Evolutionary conservation across 2,329 filamentous ascomycete species (phyloP), one percentile per base, ranked within the genome.

Genomic region (Xylaria sp.): DNA sequence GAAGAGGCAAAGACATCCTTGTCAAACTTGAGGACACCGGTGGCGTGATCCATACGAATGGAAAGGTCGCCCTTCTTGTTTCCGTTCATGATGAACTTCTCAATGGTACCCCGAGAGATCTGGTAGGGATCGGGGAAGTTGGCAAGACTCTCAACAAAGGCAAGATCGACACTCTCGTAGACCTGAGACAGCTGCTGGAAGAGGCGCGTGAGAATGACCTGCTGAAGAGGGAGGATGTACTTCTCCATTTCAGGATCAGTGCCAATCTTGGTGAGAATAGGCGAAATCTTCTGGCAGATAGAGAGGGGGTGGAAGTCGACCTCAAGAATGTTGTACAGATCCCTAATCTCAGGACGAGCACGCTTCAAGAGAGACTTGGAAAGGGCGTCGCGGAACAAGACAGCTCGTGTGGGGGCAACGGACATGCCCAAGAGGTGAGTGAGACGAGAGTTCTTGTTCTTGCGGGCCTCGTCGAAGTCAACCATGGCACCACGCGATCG

Each of bases 51-150:
- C 77, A 97, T 91, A 63, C 94, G 92, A 69, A 99, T 95, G 57
- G 94, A 90, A 51, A 99, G 83, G 70, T 99, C 94, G 59, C 94
- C 94, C 85, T 99, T 99, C 86, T 99, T 99, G 84, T 96, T 97
- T 65, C 94, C 94, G 76, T 99, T 99, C 94, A 99, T 99, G 82
- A 99, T 97, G 82, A 99, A 99, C 80, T 97, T 99, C 82, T 99
- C 94, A 67, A 99, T 95, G 63, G 91, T 96, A 66, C 88, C 86
- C 57, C 90, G 87, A 65, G 85, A 89, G 67, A 97, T 92, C 78
- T 97, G 89, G 84, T 95, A 97, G 48, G 94, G 91, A 74, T 96
- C 92, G 8, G 94, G 94, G 83, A 99, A 99, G 72, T 94, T 85
- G 64, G 94, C 94, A 57, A 99, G 88, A 71, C 90, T 88, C 75